Conservation (phyloP, 768 basidiomycete species). For the Psilocybe subaeruginosa region DNA sequence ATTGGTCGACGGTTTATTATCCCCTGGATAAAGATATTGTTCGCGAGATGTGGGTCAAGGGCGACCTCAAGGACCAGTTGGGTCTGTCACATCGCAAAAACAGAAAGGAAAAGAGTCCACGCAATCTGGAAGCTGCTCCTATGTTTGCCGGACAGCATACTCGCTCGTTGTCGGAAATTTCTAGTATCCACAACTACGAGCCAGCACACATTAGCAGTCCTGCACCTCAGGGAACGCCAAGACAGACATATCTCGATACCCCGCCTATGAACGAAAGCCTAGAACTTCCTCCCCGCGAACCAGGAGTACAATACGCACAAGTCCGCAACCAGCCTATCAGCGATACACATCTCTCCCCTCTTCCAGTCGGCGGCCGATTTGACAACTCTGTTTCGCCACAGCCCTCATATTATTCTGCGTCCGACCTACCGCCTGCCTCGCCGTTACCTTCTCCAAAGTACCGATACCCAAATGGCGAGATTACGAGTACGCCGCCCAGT, state of each 20-base stretch:
- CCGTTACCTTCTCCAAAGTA: conserved; percentile 58
- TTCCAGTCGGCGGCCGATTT: conserved; percentile 21
- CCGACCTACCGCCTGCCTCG: conserved; percentile 64
- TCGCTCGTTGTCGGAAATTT: conserved; percentile 68
- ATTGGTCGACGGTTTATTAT: conserved; percentile 64
- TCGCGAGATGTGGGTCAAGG: conserved; percentile 88
- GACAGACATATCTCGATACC: conserved; percentile 48
- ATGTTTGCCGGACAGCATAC: conserved; percentile 71
- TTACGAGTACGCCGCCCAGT: conserved; percentile 46
- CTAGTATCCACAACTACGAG: conserved; percentile 49
- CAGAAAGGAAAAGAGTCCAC: conserved; percentile 36
- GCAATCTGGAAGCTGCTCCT: conserved; percentile 63
- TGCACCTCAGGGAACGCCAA: conserved; percentile 37
- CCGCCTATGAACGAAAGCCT: conserved; percentile 40
- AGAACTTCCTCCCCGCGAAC: conserved; percentile 29
- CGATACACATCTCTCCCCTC: conserved; percentile 30
- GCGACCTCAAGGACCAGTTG: conserved; percentile 80
- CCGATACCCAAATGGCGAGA: conserved; percentile 47
- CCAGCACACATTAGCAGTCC: conserved; percentile 40
- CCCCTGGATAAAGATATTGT: conserved; percentile 91
- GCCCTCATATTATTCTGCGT: conserved; percentile 72
- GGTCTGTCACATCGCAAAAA: conserved; percentile 69
- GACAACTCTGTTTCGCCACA: conserved; percentile 38
- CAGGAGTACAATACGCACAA: conserved; percentile 28
- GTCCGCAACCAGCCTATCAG: conserved; percentile 19